These are phyloP conservation scores for Panicum virgatum DNA, from an alignment of 202 grass and related monocot genomes.

Conservation along the genomic window DNA sequence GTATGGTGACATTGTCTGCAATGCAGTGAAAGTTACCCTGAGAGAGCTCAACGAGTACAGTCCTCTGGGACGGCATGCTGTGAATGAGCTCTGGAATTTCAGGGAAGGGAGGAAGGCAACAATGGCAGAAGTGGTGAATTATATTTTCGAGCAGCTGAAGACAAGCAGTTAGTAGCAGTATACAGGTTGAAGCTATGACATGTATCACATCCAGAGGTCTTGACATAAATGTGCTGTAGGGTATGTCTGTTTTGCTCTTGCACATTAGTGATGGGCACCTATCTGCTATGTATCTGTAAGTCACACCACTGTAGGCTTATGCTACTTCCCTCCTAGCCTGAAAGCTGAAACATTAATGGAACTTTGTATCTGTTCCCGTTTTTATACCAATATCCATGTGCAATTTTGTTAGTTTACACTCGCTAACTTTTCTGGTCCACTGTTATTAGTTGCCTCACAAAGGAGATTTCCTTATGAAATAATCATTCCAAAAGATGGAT, in stretches of 20 bases:
- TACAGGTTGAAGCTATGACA: not conserved
- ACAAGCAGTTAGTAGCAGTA: not conserved
- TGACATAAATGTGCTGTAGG: not conserved
- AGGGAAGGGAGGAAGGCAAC: conserved; percentile 54
- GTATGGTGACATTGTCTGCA: conserved; percentile 46
- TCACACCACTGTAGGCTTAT: not conserved
- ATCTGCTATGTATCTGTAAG: not conserved
- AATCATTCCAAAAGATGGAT: not conserved
- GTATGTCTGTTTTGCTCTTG: not conserved
- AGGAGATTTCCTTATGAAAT: not conserved
- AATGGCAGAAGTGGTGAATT: conserved; percentile 45
- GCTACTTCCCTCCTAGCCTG: not conserved
- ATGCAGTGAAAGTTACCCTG: conserved; percentile 56
- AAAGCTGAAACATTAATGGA: not conserved
- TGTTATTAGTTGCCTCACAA: not conserved
- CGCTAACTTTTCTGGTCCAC: not conserved
- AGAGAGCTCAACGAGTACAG: conserved; percentile 61
- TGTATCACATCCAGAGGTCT: not conserved
- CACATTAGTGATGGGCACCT: not conserved
- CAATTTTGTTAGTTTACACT: not conserved
- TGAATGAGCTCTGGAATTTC: conserved; percentile 71
- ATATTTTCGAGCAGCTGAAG: conserved; percentile 49
- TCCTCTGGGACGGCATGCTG: conserved; percentile 28
- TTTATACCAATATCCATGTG: not conserved
- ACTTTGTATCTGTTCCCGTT: not conserved